Conservation (phyloP, 192 early-diverging fungal genomes). For the Rhizophagus sp. region DNA sequence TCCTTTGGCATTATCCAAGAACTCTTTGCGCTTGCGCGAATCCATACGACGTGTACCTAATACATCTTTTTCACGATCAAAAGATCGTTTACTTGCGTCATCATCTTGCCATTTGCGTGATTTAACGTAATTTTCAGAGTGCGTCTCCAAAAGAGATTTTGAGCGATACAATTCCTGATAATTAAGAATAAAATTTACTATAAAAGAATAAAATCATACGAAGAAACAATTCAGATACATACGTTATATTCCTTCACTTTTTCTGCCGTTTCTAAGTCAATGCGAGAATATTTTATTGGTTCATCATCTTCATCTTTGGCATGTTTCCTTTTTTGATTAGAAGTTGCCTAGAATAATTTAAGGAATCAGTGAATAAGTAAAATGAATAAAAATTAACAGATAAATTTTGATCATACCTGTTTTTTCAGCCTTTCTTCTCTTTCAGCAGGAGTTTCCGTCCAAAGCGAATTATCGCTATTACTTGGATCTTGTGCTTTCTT, state of each 20-base stretch:
- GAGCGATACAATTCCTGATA: constrained; percentile 46
- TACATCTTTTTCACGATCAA: constrained; percentile 61
- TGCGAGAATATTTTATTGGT: constrained; percentile 27
- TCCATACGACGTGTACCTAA: constrained; percentile 50
- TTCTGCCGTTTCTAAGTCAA: constrained; percentile 36
- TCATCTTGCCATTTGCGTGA: constrained; percentile 49
- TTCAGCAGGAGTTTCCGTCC: constrained; percentile 62
- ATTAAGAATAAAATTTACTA: neutral
- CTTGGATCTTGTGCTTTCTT: constrained; percentile 36
- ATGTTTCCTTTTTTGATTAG: constrained; percentile 14
- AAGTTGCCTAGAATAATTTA: neutral
- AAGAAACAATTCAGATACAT: neutral
- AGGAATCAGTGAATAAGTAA: neutral
- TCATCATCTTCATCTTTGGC: constrained; percentile 31
- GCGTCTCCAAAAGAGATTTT: constrained; percentile 46
- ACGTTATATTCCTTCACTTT: constrained; percentile 39
- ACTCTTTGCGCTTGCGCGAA: constrained; percentile 43
- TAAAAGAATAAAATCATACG: neutral
- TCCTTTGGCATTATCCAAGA: constrained; percentile 46
- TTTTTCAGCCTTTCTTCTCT: constrained; percentile 38
- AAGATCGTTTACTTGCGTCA: constrained; percentile 51
- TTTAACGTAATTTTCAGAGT: constrained; percentile 42
- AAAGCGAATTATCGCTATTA: constrained; percentile 50
- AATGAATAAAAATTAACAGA: neutral
- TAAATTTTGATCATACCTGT: neutral